phyloP scores from a whole-genome alignment of 176 grass and related monocot species.

The Eleusine indica region DNA sequence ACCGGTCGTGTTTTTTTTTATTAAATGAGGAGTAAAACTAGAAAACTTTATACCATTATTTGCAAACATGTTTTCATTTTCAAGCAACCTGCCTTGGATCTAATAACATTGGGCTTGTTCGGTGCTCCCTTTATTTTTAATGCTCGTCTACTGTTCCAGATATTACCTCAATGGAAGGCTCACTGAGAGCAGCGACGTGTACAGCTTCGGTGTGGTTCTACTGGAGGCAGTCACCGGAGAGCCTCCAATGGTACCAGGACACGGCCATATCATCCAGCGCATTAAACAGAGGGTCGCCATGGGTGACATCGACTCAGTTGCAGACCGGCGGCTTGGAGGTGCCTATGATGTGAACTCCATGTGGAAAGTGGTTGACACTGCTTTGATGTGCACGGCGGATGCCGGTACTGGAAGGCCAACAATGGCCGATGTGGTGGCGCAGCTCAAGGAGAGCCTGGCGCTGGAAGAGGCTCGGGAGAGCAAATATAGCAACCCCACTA shows the following conservation, averaged over 20 bases:
- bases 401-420: not conserved
- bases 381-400: constrained; percentile 8
- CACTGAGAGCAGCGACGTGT: constrained; percentile 42
- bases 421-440: not conserved
- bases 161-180: constrained; percentile 23
- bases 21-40: not conserved
- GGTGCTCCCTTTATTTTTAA: not conserved
- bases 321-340: not conserved
- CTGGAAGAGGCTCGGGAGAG: constrained; percentile 16
- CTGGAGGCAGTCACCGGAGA: constrained; percentile 18
- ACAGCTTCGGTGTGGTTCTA: constrained; percentile 44
- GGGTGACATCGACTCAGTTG: not conserved
- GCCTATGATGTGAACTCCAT: constrained; percentile 1
- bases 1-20: too few species aligned
- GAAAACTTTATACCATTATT: not conserved
- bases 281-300: constrained; percentile 6
- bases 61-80: not conserved
- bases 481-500: not conserved
- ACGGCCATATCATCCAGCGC: constrained; percentile 20
- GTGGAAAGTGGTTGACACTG: constrained; percentile 8
- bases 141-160: not conserved
- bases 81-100: not conserved
- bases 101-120: not conserved
- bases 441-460: constrained; percentile 30
- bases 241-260: constrained; percentile 36